Evolutionary conservation across 768 basidiomycete species (phyloP), one percentile per base, ranked within the genome.

Genomic region (Calocybe indica): DNA sequence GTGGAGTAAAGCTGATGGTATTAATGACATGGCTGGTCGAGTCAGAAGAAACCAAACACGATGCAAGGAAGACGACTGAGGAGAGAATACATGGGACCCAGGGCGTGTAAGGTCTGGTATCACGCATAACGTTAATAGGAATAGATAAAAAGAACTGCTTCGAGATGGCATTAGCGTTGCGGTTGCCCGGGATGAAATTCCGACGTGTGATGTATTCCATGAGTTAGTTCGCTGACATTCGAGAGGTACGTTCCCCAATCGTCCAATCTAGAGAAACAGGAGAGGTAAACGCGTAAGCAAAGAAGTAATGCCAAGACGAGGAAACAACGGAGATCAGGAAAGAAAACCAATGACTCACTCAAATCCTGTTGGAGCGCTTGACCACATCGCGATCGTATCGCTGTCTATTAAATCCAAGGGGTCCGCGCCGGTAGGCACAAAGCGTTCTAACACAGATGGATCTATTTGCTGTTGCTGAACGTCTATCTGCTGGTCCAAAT

Each of bases 321-420:
- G 37, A 11, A 29, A 45, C 22, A 22, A 22, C 22, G 22, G 22
- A 22, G 22, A 22, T 22, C 22, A 22, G 22, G 36, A 37, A 37
- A 5, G 42, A 43, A 43, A 10, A 13, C 11, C 8, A 40, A 40
- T 33, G 3, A 67, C 83, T 61, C 58, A 85, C 83, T 82, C 80
- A 54, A 83, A 83, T 12, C 79, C 75, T 8, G 73, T 70, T 1
- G 83, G 82, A n/a, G 82, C 79, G 50, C 67, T 73, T 1, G 79
- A 80, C 83, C 85, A 87, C 80, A 86, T 82, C 28, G 75, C 72
- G 41, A 82, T 73, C 36, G 78, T 73, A 52, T 77, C 76, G 43
- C 65, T 65, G 54, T 82, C 74, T 45, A 75, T 60, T 36, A 59
- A 57, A 5, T 48, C 49, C 37, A 22, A 22, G 22, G 22, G 22